A percentile compares a stretch with the other conserved stretches of the same genome.
phyloP scores from a whole-genome alignment of 805 yeast genomes.

The Maudiozyma saulgeensis region DNA sequence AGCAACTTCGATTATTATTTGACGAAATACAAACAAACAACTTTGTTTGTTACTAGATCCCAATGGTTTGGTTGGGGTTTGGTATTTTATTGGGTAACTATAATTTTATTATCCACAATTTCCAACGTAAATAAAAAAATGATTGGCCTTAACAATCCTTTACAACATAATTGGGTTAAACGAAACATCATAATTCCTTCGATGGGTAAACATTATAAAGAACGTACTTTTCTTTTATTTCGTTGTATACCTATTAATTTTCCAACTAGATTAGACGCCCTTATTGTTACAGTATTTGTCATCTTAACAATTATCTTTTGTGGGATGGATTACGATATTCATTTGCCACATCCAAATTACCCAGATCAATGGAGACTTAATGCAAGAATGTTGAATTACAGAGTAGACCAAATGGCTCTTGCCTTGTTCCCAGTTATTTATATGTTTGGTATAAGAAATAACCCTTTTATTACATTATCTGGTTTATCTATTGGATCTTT shows the following conservation, averaged over 20 bases:
- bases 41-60: slow-evolving; percentile 31
- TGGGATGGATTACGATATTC: slow-evolving; percentile 30
- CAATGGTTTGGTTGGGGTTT: slow-evolving; percentile 41
- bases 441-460: slow-evolving; percentile 66
- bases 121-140: slow-evolving; percentile 21
- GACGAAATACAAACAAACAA: slow-evolving; percentile 30
- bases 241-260: slow-evolving; percentile 24
- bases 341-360: slow-evolving; percentile 33
- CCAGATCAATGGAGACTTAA: slow-evolving; percentile 27
- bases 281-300: slow-evolving; percentile 28
- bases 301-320: slow-evolving; percentile 26
- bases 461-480: slow-evolving; percentile 50
- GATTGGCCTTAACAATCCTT: slow-evolving; percentile 16
- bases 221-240: slow-evolving; percentile 14
- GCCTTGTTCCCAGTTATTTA: slow-evolving; percentile 49
- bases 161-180: slow-evolving; percentile 12
- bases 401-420: slow-evolving; percentile 43
- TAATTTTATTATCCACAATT: slow-evolving; percentile 27
- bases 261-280: slow-evolving; percentile 25
- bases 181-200: slow-evolving; percentile 24
- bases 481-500: slow-evolving; percentile 57
- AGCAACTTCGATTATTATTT: slow-evolving; percentile 29
- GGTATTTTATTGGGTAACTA: slow-evolving; percentile 33
- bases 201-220: slow-evolving; percentile 13
- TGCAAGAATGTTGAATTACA: slow-evolving; percentile 39